These are phyloP conservation scores for Logfia minima DNA, from an alignment of 129 eudicot genomes.

Conservation along the genomic window DNA sequence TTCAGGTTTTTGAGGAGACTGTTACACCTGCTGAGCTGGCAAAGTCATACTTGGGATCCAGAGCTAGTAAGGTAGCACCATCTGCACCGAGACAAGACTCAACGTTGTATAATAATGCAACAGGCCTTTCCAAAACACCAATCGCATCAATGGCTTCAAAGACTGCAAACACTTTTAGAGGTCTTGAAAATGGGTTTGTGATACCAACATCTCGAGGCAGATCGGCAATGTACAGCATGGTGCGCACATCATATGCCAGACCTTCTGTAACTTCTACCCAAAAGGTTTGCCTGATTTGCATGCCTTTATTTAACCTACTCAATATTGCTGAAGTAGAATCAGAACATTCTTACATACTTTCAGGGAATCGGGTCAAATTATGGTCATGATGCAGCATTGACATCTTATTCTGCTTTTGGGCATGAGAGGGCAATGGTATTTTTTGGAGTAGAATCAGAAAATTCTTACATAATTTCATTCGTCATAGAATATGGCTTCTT, in stretches of 20 bases:
- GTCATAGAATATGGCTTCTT: constrained; percentile 3
- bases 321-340: constrained; percentile 22
- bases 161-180: constrained; percentile 31
- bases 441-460: not conserved
- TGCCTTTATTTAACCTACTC: constrained; percentile 9
- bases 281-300: constrained; percentile 44
- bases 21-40: constrained; percentile 91
- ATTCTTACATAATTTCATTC: not conserved
- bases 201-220: constrained; percentile 88
- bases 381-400: constrained; percentile 38
- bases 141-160: constrained; percentile 42
- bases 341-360: not conserved
- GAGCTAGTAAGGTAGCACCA: constrained; percentile 61
- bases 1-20: constrained; percentile 49
- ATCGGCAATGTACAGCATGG: constrained; percentile 92
- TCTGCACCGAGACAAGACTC: constrained; percentile 48
- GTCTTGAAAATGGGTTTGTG: constrained; percentile 54
- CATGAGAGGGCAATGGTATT: constrained; percentile 50
- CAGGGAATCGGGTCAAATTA: constrained; percentile 43
- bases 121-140: constrained; percentile 40
- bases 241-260: constrained; percentile 76
- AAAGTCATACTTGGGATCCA: constrained; percentile 84
- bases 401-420: constrained; percentile 40
- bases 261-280: constrained; percentile 32
- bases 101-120: constrained; percentile 32